Conservation (phyloP, 116 monocot genomes). For the Iris pallida region DNA sequence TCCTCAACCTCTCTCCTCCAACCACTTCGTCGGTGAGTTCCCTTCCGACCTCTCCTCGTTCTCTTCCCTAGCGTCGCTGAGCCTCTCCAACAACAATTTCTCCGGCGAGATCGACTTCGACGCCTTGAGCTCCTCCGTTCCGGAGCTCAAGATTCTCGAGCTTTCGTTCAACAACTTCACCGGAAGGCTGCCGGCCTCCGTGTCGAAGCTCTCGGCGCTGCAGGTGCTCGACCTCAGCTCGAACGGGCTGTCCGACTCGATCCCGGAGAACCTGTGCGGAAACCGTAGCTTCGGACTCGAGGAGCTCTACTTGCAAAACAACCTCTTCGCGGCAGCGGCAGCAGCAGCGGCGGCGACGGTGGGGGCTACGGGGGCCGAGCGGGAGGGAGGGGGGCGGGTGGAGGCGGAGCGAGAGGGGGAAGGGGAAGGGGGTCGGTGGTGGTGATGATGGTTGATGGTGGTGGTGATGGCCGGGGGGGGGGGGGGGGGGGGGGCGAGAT, state of each 20-base stretch:
- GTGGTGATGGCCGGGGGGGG: too few species aligned
- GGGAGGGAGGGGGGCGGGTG: too few species aligned
- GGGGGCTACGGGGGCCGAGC: too few species aligned
- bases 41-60: constrained; percentile 8
- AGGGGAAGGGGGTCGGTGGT: too few species aligned
- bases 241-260: constrained; percentile 42
- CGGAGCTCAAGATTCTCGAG: constrained; percentile 25
- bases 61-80: constrained; percentile 1
- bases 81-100: constrained; percentile 28
- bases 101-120: constrained; percentile 24
- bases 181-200: constrained; percentile 17
- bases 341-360: too few species aligned
- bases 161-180: constrained; percentile 34
- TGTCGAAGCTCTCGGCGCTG: constrained; percentile 13
- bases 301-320: too few species aligned
- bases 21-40: constrained; percentile 20
- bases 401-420: too few species aligned
- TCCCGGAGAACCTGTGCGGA: too few species aligned
- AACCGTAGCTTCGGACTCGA: too few species aligned
- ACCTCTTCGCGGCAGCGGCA: too few species aligned
- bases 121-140: constrained; percentile 9
- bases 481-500: too few species aligned
- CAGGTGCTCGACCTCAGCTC: constrained; percentile 62
- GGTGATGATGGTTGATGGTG: too few species aligned
- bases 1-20: constrained; percentile 24